Conservation (phyloP, 495 filamentous ascomycete species). For the Echria macrotheca region DNA sequence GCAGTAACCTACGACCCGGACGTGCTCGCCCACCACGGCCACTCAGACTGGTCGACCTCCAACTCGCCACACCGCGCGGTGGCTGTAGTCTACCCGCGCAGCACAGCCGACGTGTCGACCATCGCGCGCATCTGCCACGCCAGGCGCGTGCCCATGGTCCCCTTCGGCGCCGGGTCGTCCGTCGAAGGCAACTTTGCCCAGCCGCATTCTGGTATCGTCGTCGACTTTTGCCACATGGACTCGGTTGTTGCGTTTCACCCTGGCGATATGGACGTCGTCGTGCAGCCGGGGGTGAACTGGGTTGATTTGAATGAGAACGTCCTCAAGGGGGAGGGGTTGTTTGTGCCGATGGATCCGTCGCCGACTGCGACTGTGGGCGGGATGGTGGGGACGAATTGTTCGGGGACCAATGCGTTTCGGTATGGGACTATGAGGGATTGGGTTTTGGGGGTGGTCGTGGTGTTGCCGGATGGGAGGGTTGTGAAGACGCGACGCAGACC, state of each 20-base stretch:
- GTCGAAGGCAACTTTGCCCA: constrained; percentile 84
- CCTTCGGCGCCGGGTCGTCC: constrained; percentile 78
- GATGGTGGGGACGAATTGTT: constrained; percentile 75
- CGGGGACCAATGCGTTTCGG: constrained; percentile 70
- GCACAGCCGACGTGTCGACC: constrained; percentile 68
- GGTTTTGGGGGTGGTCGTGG: constrained; percentile 73
- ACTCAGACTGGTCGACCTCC: constrained; percentile 80
- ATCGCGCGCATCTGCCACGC: constrained; percentile 74
- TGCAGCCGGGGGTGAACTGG: constrained; percentile 82
- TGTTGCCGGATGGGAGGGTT: constrained; percentile 68
- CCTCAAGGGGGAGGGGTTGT: constrained; percentile 66
- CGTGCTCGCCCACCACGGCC: constrained; percentile 70
- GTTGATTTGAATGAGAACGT: constrained; percentile 74
- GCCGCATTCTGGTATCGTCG: constrained; percentile 71
- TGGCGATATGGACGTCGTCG: constrained; percentile 84
- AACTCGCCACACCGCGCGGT: constrained; percentile 69
- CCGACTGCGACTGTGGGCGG: constrained; percentile 58
- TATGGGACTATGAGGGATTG: constrained; percentile 85
- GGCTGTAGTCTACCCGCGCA: constrained; percentile 66
- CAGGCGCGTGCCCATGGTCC: constrained; percentile 75
- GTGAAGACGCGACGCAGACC: constrained; percentile 70
- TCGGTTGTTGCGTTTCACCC: constrained; percentile 67
- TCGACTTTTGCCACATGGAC: constrained; percentile 83
- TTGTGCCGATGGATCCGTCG: constrained; percentile 78
- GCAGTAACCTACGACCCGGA: constrained; percentile 72